A percentile compares a stretch with the other conserved stretches of the same genome.
phyloP scores from a whole-genome alignment of 2,329 filamentous ascomycete species.

The Coniochaeta sp. region DNA sequence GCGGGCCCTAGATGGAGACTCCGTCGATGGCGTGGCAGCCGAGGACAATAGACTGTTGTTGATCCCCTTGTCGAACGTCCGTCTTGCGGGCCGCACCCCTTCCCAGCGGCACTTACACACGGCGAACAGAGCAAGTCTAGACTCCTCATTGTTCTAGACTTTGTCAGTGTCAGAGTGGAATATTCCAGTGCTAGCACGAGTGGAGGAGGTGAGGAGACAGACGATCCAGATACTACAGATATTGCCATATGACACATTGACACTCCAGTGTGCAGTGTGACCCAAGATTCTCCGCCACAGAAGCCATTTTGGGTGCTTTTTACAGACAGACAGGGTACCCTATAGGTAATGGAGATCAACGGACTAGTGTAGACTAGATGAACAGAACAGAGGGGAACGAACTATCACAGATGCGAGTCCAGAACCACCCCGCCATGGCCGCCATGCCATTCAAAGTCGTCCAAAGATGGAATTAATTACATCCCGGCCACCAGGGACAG shows the following conservation, averaged over 20 bases:
- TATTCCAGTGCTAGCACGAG: not conserved
- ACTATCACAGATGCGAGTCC: not conserved
- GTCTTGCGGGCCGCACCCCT: not conserved
- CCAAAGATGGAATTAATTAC: not conserved
- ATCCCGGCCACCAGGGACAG: not conserved
- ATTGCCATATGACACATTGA: too few relatives aligned
- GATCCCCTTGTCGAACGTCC: not conserved
- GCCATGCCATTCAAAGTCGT: not conserved
- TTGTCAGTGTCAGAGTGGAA: not conserved
- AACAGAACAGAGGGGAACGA: too few relatives aligned
- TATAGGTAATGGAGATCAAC: not conserved
- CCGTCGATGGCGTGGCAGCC: not conserved
- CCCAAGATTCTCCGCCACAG: not conserved
- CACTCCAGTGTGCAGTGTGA: too few relatives aligned
- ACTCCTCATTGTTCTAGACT: not conserved
- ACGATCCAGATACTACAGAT: too few relatives aligned
- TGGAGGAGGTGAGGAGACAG: too few relatives aligned
- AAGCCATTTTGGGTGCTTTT: not conserved
- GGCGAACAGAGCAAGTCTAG: too few relatives aligned
- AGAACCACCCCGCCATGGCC: too few relatives aligned
- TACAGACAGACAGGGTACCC: not conserved
- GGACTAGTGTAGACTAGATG: too few relatives aligned
- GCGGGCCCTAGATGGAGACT: not conserved
- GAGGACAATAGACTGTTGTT: not conserved
- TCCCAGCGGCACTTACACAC: too few relatives aligned